Base-by-base conservation (phyloP, 108 stramenopile genomes). In the Nitzschia palea region DNA sequence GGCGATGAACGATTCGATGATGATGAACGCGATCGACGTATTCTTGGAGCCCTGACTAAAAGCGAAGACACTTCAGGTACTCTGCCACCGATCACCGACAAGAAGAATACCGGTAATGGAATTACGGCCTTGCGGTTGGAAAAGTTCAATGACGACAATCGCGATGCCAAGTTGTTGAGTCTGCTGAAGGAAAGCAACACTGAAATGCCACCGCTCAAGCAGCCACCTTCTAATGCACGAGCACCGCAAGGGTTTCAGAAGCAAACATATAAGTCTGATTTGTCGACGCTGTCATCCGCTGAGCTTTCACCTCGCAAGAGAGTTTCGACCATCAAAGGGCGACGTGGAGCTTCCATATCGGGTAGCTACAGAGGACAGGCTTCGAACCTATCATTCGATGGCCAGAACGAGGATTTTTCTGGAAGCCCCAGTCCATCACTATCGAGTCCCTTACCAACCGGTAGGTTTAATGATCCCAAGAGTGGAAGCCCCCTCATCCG, bases 81-180 rank as follows among this genome's bases (percentile, higher is more conserved):
- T 14, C 37, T 10, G 37, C 14, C 37, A 10, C 37, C 37, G 8
- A 26, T 18, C 15, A 26, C 5, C 37, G 59, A 2, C 10, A 6
- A 36, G 43, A 37, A 25, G 22, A 25, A 2, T n/a, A 9, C 9
- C 9, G 40, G 14, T 12, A 55, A 30, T 9, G 29, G 17, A 5
- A 29, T 32, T 6, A 25, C 30, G 5, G 37, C 32, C 17, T 42
- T 60, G 59, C 23, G 40, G 17, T n/a, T 40, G 18, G 59, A 60
- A 26, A 60, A 60, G 59, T 60, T 60, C 26, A 40, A 60, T 26
- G 59, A 60, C 17, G 33, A 43, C n/a, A 32, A 15, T 43, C 59
- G 23, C 20, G 59, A 60, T 26, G 18, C 40, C 0, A n/a, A 42
- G 59, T 23, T 60, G 1, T 27, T 55, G 54, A 8, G 31, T 28